These are phyloP conservation scores for Sutorius eximius DNA, from an alignment of 1,284 basidiomycete species.

Conservation along the genomic window DNA sequence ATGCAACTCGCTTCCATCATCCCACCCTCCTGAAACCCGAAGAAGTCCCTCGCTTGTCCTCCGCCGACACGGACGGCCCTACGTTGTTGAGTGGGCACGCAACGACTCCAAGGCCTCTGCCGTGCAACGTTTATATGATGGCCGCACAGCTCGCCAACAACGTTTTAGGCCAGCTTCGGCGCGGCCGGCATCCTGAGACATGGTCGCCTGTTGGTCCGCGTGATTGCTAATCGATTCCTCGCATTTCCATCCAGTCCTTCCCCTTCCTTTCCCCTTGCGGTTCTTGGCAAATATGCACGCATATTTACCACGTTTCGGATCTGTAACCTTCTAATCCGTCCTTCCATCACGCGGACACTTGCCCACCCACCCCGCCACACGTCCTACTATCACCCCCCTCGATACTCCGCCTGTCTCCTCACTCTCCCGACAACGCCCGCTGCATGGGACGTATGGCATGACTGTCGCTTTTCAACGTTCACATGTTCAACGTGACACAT, in stretches of 20 bases:
- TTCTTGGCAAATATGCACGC: constrained; percentile 11
- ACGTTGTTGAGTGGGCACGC: not conserved
- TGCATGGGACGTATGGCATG: not conserved
- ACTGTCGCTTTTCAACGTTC: constrained; percentile 1
- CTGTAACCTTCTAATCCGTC: not conserved
- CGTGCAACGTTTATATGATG: constrained; percentile 15
- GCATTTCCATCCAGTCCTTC: not conserved
- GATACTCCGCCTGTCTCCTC: not conserved
- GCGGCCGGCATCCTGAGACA: constrained; percentile 19
- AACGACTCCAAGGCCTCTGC: not conserved
- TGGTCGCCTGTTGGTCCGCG: not conserved
- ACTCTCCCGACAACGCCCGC: not conserved
- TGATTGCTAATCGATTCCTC: constrained; percentile 8
- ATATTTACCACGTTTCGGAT: constrained; percentile 21
- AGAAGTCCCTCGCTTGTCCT: not conserved
- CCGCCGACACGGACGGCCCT: not conserved
- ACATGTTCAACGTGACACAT: constrained; percentile 20
- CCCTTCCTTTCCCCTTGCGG: constrained; percentile 11
- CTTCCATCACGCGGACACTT: not conserved
- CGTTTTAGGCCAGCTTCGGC: constrained; percentile 14
- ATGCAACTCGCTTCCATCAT: not conserved
- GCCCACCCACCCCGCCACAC: constrained; percentile 2
- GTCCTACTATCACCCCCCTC: not conserved
- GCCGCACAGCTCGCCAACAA: constrained; percentile 18
- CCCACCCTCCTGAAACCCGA: not conserved